These are phyloP conservation scores for Calcarisporium arbuscula DNA, from an alignment of 2,329 filamentous ascomycete species.

Conservation along the genomic window DNA sequence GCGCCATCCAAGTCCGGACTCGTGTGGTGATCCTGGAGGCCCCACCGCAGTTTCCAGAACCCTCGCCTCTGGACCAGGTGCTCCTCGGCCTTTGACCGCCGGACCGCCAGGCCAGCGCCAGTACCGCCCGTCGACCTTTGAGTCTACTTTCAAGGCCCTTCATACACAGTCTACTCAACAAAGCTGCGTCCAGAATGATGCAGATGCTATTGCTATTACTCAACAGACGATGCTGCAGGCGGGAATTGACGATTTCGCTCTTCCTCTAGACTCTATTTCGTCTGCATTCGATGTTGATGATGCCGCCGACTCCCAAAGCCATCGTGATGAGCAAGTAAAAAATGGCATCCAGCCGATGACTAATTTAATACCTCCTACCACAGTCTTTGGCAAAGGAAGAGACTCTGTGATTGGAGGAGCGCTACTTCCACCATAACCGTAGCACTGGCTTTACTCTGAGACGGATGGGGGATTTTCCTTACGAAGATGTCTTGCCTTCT, in stretches of 20 bases:
- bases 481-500: no score
- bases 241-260: constrained; percentile 13
- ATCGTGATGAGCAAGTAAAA: no score
- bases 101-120: constrained; percentile 49
- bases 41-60: constrained; percentile 12
- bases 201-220: constrained; percentile 16
- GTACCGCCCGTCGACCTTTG: constrained; percentile 37
- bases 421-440: no score
- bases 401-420: no score
- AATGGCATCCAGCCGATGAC: no score
- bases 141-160: constrained; percentile 29
- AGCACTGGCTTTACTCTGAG: no score
- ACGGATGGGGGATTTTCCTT: no score
- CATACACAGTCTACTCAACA: constrained; percentile 18
- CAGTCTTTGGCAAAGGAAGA: no score
- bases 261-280: constrained; percentile 8
- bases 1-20: constrained; percentile 9
- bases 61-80: constrained; percentile 30
- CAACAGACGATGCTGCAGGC: constrained; percentile 16
- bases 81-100: constrained; percentile 45
- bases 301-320: no score
- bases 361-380: no score
- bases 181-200: constrained; percentile 17
- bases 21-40: constrained; percentile 10
- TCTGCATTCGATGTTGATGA: constrained; percentile 6